Conservation (phyloP, 2,329 filamentous ascomycete genomes). For the Parastagonospora nodorum region DNA sequence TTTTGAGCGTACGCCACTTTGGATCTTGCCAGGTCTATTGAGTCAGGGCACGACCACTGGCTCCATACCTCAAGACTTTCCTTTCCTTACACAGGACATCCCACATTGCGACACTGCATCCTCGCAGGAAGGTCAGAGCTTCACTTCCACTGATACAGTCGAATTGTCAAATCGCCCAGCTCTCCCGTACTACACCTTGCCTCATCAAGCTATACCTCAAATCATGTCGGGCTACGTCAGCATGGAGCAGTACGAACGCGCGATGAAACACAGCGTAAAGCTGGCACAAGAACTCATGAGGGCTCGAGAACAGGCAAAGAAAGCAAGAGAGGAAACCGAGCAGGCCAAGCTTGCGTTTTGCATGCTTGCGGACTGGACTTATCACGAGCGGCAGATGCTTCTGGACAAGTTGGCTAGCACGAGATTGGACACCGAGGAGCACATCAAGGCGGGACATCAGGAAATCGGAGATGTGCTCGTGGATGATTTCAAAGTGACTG, state of each 20-base stretch:
- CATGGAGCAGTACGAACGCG: not conserved
- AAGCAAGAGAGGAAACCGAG: not conserved
- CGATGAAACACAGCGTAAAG: not conserved
- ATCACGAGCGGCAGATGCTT: conserved; percentile 2
- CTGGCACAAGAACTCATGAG: not conserved
- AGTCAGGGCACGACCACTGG: too few species aligned
- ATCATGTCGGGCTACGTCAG: not conserved
- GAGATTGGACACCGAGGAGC: not conserved
- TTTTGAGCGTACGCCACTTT: too few species aligned
- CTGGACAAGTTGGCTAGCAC: not conserved
- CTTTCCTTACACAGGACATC: too few species aligned
- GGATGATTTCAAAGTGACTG: too few species aligned
- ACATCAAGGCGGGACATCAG: not conserved
- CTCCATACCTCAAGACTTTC: too few species aligned
- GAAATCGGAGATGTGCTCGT: not conserved
- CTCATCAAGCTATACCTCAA: too few species aligned
- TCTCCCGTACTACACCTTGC: too few species aligned
- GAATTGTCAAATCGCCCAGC: too few species aligned
- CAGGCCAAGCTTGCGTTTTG: not conserved
- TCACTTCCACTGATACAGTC: too few species aligned
- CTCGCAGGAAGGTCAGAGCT: too few species aligned
- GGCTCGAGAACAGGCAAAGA: not conserved
- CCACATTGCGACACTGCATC: too few species aligned
- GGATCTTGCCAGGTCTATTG: too few species aligned
- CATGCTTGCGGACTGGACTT: conserved; percentile 4